Conservation (phyloP, 176 grass and related monocot genomes). For the Stipa capillata region DNA sequence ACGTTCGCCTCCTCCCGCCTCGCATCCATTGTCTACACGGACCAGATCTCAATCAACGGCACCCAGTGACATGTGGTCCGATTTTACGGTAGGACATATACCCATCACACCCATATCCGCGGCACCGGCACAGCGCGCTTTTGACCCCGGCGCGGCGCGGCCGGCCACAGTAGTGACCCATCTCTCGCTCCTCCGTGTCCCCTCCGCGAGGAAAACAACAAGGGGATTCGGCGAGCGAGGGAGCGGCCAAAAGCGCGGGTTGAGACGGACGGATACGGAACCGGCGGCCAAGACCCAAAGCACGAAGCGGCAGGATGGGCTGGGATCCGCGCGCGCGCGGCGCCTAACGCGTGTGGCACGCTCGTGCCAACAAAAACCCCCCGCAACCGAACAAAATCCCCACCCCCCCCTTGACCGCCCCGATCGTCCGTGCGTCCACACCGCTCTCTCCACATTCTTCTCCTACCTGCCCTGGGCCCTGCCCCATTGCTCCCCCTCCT, state of each 20-base stretch:
- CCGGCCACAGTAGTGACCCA: background rate
- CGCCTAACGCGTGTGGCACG: background rate
- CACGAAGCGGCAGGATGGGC: conserved; percentile 1
- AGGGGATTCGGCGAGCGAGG: background rate
- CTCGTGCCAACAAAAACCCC: background rate
- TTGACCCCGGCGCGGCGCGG: background rate
- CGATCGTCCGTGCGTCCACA: background rate
- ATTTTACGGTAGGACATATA: fast-evolving
- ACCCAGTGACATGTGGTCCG: background rate
- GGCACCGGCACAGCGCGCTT: background rate
- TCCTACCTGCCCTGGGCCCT: background rate
- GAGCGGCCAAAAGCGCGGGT: background rate
- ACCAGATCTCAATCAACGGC: background rate
- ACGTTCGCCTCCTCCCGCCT: background rate
- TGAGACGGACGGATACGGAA: background rate
- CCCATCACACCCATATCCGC: background rate
- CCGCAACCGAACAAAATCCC: background rate
- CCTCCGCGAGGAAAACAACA: conserved; percentile 15
- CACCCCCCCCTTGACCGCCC: conserved; percentile 9
- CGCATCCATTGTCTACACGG: background rate
- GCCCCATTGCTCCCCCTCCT: background rate
- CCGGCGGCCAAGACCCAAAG: conserved; percentile 1
- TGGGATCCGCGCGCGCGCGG: background rate
- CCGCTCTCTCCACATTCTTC: background rate
- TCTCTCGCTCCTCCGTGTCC: background rate